These are phyloP conservation scores for Neonothopanus nambi DNA, from an alignment of 1,284 basidiomycete genomes.

Conservation along the genomic window DNA sequence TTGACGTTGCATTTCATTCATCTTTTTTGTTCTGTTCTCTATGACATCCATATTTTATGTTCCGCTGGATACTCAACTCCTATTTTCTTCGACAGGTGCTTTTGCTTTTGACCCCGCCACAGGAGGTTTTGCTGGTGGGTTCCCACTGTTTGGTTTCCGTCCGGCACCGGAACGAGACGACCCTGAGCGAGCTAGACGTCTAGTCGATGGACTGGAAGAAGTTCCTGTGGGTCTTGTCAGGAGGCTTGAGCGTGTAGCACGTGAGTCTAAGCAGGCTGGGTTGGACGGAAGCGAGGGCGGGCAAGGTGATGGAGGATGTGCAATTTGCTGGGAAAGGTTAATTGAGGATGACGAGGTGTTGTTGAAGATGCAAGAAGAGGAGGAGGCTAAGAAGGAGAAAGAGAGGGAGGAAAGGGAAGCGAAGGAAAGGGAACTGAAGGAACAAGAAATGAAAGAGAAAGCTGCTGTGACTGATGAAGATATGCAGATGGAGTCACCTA, in stretches of 20 bases:
- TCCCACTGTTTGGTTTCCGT: constrained; percentile 6
- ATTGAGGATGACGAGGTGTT: constrained; percentile 49
- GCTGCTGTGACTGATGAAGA: background rate
- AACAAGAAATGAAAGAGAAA: constrained; percentile 13
- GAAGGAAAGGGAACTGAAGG: constrained; percentile 23
- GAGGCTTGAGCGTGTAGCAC: constrained; percentile 60
- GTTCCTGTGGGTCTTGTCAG: constrained; percentile 68
- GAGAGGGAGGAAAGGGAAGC: constrained; percentile 29
- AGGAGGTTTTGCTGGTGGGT: constrained; percentile 9
- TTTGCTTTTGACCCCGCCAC: background rate
- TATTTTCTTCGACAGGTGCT: background rate
- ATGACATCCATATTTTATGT: background rate
- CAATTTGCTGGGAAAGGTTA: constrained; percentile 73
- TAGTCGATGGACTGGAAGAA: constrained; percentile 59
- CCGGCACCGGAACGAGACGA: constrained; percentile 14
- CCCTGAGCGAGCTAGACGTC: constrained; percentile 10
- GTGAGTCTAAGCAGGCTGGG: constrained; percentile 34
- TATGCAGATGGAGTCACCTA: background rate
- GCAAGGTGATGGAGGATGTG: constrained; percentile 53
- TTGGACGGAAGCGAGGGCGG: constrained; percentile 37
- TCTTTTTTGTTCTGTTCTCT: background rate
- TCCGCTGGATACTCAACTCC: background rate
- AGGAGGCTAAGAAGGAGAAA: constrained; percentile 5
- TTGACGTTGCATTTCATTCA: background rate
- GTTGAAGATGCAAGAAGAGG: constrained; percentile 20